Conservation (phyloP, 768 basidiomycete genomes). For the Tephrocybe rancida region DNA sequence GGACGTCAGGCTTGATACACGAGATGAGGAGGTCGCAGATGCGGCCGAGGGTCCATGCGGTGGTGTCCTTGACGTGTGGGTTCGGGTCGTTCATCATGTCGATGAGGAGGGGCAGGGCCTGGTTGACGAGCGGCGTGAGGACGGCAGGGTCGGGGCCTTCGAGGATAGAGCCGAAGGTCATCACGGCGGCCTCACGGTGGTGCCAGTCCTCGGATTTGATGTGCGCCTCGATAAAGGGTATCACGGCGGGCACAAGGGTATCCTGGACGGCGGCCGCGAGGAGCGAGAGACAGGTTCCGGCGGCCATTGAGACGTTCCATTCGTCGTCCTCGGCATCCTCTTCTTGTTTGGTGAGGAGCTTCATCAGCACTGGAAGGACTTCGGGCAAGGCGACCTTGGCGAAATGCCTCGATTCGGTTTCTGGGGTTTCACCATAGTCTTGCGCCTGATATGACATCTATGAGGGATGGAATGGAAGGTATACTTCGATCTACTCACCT, state of each 20-base stretch:
- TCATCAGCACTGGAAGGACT: conserved; percentile 89
- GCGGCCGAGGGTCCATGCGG: conserved; percentile 95
- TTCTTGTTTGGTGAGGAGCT: conserved; percentile 88
- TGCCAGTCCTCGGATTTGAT: conserved; percentile 95
- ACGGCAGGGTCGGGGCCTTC: conserved; percentile 92
- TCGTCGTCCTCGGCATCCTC: conserved; percentile 98
- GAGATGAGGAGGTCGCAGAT: conserved; percentile 90
- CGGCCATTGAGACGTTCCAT: conserved; percentile 98
- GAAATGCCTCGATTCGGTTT: conserved; percentile 86
- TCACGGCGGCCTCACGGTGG: conserved; percentile 93
- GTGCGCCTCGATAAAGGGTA: conserved; percentile 97
- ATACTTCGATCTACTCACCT: conserved; percentile 49
- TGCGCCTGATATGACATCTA: conserved; percentile 58
- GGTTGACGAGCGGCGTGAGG: conserved; percentile 88
- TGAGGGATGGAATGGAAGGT: background rate
- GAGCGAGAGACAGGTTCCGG: conserved; percentile 86
- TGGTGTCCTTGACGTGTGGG: conserved; percentile 91
- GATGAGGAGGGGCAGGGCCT: conserved; percentile 92
- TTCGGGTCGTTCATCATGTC: conserved; percentile 92
- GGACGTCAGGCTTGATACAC: conserved; percentile 87
- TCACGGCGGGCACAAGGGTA: conserved; percentile 86
- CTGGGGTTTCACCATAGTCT: conserved; percentile 87
- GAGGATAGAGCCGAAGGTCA: conserved; percentile 97
- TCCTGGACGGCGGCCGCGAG: conserved; percentile 92
- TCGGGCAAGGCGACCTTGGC: conserved; percentile 95